These are phyloP conservation scores for Rachicladosporium sp. DNA, from an alignment of 2,329 filamentous ascomycete species.

Conservation along the genomic window DNA sequence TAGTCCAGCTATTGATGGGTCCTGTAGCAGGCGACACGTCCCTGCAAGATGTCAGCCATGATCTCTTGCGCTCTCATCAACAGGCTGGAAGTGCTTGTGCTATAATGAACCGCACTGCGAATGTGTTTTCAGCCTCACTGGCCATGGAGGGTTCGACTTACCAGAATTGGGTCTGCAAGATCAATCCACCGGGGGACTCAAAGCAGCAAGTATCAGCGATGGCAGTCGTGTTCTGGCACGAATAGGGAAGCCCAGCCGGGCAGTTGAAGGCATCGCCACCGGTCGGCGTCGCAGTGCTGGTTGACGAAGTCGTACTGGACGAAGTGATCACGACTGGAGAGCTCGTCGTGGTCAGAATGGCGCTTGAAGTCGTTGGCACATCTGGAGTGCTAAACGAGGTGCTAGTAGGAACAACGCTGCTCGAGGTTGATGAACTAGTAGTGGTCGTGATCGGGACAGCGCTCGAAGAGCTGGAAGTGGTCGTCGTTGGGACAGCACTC, in stretches of 20 bases:
- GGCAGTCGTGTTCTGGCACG: slow-evolving; percentile 28
- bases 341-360: too few species aligned
- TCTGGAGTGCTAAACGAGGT: too few species aligned
- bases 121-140: slow-evolving; percentile 24
- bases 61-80: too few species aligned
- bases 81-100: too few species aligned
- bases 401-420: too few species aligned
- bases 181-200: slow-evolving; percentile 52
- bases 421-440: too few species aligned
- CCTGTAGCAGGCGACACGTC: slow-evolving; percentile 39
- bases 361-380: too few species aligned
- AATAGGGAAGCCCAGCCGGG: slow-evolving; percentile 36
- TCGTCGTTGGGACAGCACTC: too few species aligned
- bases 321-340: too few species aligned
- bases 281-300: slow-evolving; percentile 6
- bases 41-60: too few species aligned
- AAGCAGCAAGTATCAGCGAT: slow-evolving; percentile 50
- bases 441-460: too few species aligned
- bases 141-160: slow-evolving; percentile 32
- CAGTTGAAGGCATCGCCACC: slow-evolving; percentile 21
- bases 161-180: slow-evolving; percentile 55
- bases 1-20: slow-evolving; percentile 44
- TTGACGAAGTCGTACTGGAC: slow-evolving; percentile 10
- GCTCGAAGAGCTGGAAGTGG: too few species aligned
- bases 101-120: slow-evolving; percentile 35